Evolutionary conservation across 148 eudicot genomes (phyloP).

Genomic region (Fagopyrum esculentum): DNA sequence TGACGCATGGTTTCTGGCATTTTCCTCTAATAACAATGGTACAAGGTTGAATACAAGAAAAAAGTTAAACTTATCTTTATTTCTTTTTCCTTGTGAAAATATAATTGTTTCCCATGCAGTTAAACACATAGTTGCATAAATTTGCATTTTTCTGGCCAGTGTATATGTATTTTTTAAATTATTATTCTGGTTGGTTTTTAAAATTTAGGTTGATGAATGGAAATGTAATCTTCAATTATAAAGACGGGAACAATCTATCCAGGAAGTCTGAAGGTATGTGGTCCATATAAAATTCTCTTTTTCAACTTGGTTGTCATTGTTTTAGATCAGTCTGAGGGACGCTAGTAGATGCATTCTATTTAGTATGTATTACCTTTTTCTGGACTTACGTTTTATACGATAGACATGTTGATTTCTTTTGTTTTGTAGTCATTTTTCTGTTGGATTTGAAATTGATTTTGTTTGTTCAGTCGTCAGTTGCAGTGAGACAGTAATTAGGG

Average conservation of each 20-base stretch:
- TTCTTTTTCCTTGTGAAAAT: background rate
- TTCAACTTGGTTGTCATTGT: background rate
- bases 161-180: background rate
- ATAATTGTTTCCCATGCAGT: background rate
- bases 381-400: background rate
- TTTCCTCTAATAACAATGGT: no score
- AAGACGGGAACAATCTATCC: slow-evolving; percentile 52
- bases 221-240: slow-evolving; percentile 82
- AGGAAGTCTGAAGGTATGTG: slow-evolving; percentile 71
- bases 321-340: background rate
- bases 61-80: background rate
- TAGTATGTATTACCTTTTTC: background rate
- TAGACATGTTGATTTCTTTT: background rate
- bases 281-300: background rate
- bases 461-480: slow-evolving; percentile 16
- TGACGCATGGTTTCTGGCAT: no score
- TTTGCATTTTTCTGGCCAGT: background rate
- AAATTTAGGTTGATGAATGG: slow-evolving; percentile 61
- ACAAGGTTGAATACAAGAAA: no score
- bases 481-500: slow-evolving; percentile 46
- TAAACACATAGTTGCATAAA: background rate
- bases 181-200: background rate
- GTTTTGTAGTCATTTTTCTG: slow-evolving; percentile 2
- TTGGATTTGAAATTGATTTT: slow-evolving; percentile 2
- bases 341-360: background rate